Conservation (phyloP, 2,329 filamentous ascomycete species). For the Rhynchosporium secalis region DNA sequence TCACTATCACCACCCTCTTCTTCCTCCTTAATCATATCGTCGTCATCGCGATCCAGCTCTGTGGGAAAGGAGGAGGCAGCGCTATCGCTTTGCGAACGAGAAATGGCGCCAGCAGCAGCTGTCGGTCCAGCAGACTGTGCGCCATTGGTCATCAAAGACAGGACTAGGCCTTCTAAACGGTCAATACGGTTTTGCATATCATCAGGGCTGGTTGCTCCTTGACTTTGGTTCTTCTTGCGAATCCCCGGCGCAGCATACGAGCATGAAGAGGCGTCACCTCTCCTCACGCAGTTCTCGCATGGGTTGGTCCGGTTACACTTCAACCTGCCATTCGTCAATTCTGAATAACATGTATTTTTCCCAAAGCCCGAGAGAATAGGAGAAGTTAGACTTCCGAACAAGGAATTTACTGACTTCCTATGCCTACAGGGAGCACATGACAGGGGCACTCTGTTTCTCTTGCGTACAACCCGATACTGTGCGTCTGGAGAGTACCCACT, state of each 20-base stretch:
- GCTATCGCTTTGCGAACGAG: slow-evolving; percentile 42
- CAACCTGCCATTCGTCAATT: slow-evolving; percentile 53
- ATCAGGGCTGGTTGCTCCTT: slow-evolving; percentile 68
- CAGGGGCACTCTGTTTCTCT: slow-evolving; percentile 86
- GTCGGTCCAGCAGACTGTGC: slow-evolving; percentile 62
- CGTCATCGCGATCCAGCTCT: slow-evolving; percentile 56
- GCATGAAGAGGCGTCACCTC: slow-evolving; percentile 77
- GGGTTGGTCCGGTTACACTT: slow-evolving; percentile 93
- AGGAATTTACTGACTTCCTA: slow-evolving; percentile 67
- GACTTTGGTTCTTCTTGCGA: slow-evolving; percentile 72
- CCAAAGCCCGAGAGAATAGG: slow-evolving; percentile 24
- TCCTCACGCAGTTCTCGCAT: slow-evolving; percentile 92
- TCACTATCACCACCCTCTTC: slow-evolving; percentile 65
- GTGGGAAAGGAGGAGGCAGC: slow-evolving; percentile 33
- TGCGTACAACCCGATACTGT: slow-evolving; percentile 84
- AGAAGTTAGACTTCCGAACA: slow-evolving; percentile 15
- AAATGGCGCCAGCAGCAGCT: slow-evolving; percentile 50
- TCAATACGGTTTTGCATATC: slow-evolving; percentile 99
- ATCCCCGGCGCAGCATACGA: slow-evolving; percentile 73
- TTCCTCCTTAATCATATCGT: slow-evolving; percentile 57
- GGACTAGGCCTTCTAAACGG: slow-evolving; percentile 84
- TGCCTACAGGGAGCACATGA: slow-evolving; percentile 90
- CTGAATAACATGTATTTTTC: slow-evolving; percentile 4
- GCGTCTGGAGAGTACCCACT: slow-evolving; percentile 77
- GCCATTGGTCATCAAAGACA: slow-evolving; percentile 92